Percentiles rank a stretch among this genome's conserved stretches.
Conservation (phyloP, 805 yeast species). For the Sporopachydermia quercuum region DNA sequence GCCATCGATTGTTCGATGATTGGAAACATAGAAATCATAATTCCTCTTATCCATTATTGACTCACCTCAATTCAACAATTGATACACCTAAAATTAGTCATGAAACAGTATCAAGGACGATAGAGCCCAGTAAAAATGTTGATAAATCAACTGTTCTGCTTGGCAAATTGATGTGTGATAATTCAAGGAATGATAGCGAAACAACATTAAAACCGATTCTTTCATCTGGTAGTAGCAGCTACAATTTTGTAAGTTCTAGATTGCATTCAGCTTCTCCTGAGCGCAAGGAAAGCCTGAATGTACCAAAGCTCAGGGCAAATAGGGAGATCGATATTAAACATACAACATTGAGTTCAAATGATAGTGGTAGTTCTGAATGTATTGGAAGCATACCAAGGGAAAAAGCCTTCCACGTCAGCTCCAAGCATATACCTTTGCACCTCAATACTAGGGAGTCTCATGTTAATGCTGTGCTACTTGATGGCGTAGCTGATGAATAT, state of each 20-base stretch:
- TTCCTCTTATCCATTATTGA: constrained; percentile 18
- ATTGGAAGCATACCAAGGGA: too few relatives aligned
- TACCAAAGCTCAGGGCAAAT: background rate
- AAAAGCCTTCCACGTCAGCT: constrained; percentile 6
- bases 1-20: constrained; percentile 39
- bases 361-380: too few relatives aligned
- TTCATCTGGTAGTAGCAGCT: constrained; percentile 10
- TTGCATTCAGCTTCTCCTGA: constrained; percentile 6
- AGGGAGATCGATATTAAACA: constrained; percentile 8
- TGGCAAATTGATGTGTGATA: background rate
- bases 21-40: constrained; percentile 24
- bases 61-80: constrained; percentile 5
- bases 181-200: constrained; percentile 5
- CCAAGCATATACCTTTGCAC: too few relatives aligned
- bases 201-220: constrained; percentile 7
- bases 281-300: constrained; percentile 2
- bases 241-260: constrained; percentile 9
- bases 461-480: too few relatives aligned
- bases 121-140: constrained; percentile 4
- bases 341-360: too few relatives aligned
- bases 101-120: constrained; percentile 13
- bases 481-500: constrained; percentile 62
- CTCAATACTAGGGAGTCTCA: too few relatives aligned
- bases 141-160: background rate
- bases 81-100: background rate